Percentiles rank a stretch among this genome's conserved stretches.
These are phyloP conservation scores for Eutrema salsugineum DNA, from an alignment of 441 rosid genomes.

Conservation along the genomic window DNA sequence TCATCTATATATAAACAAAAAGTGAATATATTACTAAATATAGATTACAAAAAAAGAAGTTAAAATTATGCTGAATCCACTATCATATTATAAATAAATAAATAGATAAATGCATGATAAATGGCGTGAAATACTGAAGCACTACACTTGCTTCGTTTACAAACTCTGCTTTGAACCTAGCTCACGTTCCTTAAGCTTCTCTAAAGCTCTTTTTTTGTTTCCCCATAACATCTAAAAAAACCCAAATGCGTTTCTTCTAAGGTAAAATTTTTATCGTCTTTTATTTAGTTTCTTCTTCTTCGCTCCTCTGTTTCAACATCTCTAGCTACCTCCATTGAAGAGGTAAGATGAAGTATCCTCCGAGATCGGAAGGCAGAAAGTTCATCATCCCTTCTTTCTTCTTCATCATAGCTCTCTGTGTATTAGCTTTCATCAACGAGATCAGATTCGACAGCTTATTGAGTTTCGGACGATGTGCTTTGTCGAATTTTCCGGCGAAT, in stretches of 20 bases:
- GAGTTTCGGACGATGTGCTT: constrained; percentile 46
- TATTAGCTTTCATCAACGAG: constrained; percentile 62
- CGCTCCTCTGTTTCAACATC: constrained; percentile 6
- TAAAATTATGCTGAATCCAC: neutral
- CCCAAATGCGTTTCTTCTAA: constrained; percentile 11
- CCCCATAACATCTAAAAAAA: constrained; percentile 2
- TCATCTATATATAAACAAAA: neutral
- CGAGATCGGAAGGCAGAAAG: constrained; percentile 26
- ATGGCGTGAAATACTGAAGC: constrained; percentile 31
- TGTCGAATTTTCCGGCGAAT: constrained; percentile 19
- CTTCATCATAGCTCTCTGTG: constrained; percentile 64
- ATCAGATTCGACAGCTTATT: constrained; percentile 46
- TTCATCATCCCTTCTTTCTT: constrained; percentile 51
- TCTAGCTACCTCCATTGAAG: neutral
- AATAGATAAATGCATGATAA: constrained; percentile 15
- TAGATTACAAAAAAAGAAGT: neutral
- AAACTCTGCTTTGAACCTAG: constrained; percentile 30
- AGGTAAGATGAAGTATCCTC: constrained; percentile 17
- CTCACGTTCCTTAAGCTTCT: constrained; percentile 37
- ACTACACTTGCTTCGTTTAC: constrained; percentile 33
- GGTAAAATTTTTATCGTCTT: neutral
- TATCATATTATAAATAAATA: neutral
- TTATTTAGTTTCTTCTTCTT: constrained; percentile 7
- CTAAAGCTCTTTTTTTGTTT: constrained; percentile 16
- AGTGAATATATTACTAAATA: neutral